Evolutionary conservation across 2,329 filamentous ascomycete species (phyloP), one percentile per base, ranked within the genome.

Genomic region (Sporothrix phasma): DNA sequence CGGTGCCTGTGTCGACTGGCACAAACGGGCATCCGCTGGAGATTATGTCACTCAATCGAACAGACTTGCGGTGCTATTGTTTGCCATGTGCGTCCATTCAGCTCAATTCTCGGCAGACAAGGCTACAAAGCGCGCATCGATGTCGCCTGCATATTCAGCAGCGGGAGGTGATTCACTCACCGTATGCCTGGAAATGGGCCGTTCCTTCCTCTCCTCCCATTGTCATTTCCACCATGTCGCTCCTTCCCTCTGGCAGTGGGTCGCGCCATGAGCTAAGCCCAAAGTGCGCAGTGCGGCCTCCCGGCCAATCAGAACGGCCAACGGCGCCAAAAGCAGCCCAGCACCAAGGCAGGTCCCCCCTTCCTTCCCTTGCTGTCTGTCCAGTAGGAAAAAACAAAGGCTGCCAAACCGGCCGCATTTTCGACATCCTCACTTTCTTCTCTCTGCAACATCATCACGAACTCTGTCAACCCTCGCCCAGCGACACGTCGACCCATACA

Each of bases 361-460:
- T 64, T 37, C 63, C 54, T 64, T 47, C 47, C 19, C 43, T 54
- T 34, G 41, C 64, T 47, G 49, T 47, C 47, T 54, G 61, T 62
- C 46, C 64, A 68, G 67, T 65, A 56, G 63, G 66, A 64, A 66
- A 66, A 64, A 68, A 34, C 45, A 41, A 64, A 26, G 61, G 39
- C 59, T 59, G 24, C 61, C n/a, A n/a, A n/a, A n/a, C 65, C 64
- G 66, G 65, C 67, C 67, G 65, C 64, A 69, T 63, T 68, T 67
- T 67, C 63, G 53, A 66, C 64, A 62, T 67, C 59, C 53, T 64
- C 59, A 47, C 56, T 49, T 65, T 58, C 31, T 10, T 41, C 29
- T 51, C 29, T 62, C 26, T 39, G 47, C 34, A n/a, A 39, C 41
- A 56, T 41, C 56, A 66, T 61, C 64, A 65, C 54, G 64, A 51